Evolutionary conservation across 2,329 filamentous ascomycete species (phyloP).

Genomic region (Incumbomyces delicatus): DNA sequence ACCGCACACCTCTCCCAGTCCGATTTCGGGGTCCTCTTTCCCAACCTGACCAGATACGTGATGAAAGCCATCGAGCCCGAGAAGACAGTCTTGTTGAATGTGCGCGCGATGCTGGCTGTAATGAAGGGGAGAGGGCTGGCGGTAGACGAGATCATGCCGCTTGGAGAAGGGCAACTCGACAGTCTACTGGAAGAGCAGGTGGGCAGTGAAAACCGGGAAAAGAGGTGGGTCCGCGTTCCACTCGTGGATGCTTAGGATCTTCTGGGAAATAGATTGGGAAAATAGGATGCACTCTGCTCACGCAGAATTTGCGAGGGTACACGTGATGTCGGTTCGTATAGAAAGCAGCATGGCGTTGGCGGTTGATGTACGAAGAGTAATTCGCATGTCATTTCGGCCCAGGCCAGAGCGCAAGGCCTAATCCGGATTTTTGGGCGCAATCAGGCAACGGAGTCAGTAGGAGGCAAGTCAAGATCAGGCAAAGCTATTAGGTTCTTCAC

Average conservation of each 20-base stretch:
- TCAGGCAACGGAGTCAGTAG: too few species aligned
- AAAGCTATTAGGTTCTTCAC: too few species aligned
- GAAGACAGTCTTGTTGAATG: slow-evolving; percentile 24
- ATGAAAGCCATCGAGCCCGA: slow-evolving; percentile 36
- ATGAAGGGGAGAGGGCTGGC: slow-evolving; percentile 16
- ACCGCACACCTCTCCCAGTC: slow-evolving; percentile 76
- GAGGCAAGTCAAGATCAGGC: too few species aligned
- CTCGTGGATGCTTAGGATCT: too few species aligned
- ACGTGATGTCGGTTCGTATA: too few species aligned
- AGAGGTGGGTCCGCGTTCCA: slow-evolving; percentile 2
- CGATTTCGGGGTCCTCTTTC: slow-evolving; percentile 76
- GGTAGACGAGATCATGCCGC: slow-evolving; percentile 6
- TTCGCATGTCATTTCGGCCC: too few species aligned
- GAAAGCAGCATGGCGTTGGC: too few species aligned
- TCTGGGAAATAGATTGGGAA: neutral
- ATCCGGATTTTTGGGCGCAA: too few species aligned
- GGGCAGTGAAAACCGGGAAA: neutral
- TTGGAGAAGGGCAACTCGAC: neutral
- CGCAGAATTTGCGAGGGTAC: too few species aligned
- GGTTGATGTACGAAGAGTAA: too few species aligned
- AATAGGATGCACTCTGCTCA: too few species aligned
- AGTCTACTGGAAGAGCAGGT: neutral
- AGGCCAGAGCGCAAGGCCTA: too few species aligned
- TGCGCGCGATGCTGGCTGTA: slow-evolving; percentile 23
- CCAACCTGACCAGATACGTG: slow-evolving; percentile 47